Evolutionary conservation across 805 yeast species (phyloP).

Genomic region (Starmerella geochares): DNA sequence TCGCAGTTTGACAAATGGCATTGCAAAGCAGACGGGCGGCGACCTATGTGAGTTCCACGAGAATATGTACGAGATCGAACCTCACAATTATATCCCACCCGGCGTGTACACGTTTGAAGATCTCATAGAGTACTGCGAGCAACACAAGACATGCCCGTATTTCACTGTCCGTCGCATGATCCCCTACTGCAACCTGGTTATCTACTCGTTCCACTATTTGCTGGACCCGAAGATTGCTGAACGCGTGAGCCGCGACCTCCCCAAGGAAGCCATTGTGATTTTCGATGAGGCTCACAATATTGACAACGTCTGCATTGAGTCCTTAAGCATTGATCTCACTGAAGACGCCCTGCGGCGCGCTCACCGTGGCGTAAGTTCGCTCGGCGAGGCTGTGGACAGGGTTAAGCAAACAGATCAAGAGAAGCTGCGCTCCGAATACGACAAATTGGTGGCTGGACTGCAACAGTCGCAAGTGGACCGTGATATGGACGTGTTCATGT

Average conservation of each 20-base stretch:
- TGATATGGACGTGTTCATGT: conserved; percentile 59
- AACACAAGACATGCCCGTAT: conserved; percentile 82
- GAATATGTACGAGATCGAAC: conserved; percentile 74
- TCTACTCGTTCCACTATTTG: conserved; percentile 91
- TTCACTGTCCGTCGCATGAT: conserved; percentile 98
- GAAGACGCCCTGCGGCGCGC: conserved; percentile 83
- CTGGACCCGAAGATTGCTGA: conserved; percentile 96
- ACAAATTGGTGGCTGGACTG: conserved; percentile 78
- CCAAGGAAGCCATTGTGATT: conserved; percentile 85
- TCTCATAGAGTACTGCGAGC: conserved; percentile 64
- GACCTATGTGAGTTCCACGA: conserved; percentile 83
- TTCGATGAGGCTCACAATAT: conserved; percentile 98
- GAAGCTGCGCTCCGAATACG: conserved; percentile 81
- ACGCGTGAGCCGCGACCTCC: conserved; percentile 81
- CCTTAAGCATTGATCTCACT: conserved; percentile 81
- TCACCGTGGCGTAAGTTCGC: conserved; percentile 69
- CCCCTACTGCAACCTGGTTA: conserved; percentile 77
- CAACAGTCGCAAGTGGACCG: conserved; percentile 55
- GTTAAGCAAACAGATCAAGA: conserved; percentile 75
- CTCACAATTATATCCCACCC: conserved; percentile 75
- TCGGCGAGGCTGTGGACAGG: conserved; percentile 72
- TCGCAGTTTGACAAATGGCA: conserved; percentile 88
- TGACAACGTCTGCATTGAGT: conserved; percentile 96
- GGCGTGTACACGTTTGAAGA: conserved; percentile 94
- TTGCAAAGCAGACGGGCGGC: conserved; percentile 54